Conservation (phyloP, 306 rosid species). For the Lotus japonicus region DNA sequence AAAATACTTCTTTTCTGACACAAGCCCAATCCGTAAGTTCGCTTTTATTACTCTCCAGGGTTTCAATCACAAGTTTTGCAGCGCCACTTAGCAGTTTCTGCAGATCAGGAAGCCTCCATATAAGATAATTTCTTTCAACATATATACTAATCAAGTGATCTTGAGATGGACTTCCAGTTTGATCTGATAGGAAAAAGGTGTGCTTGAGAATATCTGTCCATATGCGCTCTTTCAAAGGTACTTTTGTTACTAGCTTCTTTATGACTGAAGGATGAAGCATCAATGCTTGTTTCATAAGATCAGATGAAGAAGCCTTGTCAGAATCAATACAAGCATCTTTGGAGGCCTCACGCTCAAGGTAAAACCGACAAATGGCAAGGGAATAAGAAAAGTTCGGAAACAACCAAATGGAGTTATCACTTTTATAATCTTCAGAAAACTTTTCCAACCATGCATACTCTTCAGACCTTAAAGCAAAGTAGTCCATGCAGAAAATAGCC, state of each 20-base stretch:
- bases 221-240: slow-evolving; percentile 76
- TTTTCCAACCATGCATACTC: slow-evolving; percentile 89
- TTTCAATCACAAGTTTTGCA: slow-evolving; percentile 62
- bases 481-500: slow-evolving; percentile 82
- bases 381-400: slow-evolving; percentile 89
- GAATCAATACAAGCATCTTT: slow-evolving; percentile 26
- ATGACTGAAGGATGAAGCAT: slow-evolving; percentile 90
- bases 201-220: slow-evolving; percentile 63
- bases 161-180: slow-evolving; percentile 59
- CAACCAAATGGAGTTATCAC: slow-evolving; percentile 83
- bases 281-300: slow-evolving; percentile 95
- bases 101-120: slow-evolving; percentile 92
- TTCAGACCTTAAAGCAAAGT: slow-evolving; percentile 79
- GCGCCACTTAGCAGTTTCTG: slow-evolving; percentile 66
- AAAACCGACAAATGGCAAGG: slow-evolving; percentile 76
- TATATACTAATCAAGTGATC: slow-evolving; percentile 85
- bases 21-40: slow-evolving; percentile 81
- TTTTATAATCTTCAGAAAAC: slow-evolving; percentile 74
- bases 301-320: slow-evolving; percentile 55
- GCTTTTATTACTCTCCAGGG: slow-evolving; percentile 43
- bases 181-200: slow-evolving; percentile 61
- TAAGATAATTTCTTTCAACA: slow-evolving; percentile 73
- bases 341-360: slow-evolving; percentile 57
- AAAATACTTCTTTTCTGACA: slow-evolving; percentile 87
- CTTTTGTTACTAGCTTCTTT: slow-evolving; percentile 72